Evolutionary conservation across 768 basidiomycete species (phyloP), one percentile per base, ranked within the genome.

Genomic region (Tylopilus rubrobrunneus): DNA sequence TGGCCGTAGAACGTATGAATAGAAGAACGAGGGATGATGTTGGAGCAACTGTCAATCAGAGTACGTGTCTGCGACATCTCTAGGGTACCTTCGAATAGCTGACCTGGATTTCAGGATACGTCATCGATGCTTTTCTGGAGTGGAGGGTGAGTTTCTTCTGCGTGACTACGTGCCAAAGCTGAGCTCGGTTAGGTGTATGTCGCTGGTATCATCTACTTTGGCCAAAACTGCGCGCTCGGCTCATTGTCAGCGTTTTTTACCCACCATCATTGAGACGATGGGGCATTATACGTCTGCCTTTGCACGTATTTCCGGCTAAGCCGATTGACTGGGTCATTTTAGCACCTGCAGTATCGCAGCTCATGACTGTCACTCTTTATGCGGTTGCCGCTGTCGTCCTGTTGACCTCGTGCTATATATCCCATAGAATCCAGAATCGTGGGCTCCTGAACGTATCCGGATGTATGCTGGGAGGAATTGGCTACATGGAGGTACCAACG

Each of bases 331-430:
- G 65, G 7, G 9, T 29, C 36, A 8, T n/a, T 48, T 21, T 48
- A 78, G 77, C 74, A 15, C 62, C 72, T 46, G 79, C 77, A 3
- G 53, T 76, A 42, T 74, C 76, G 0, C 79, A 82, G 58, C 64
- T 82, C 1, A 71, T 80, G 59, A 79, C 79, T 6, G 80, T 82
- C 11, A 78, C 81, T 7, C 81, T 81, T 9, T 82, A 83, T 56
- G 77, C 77, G 7, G 71, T 73, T 4, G 73, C 74, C 1, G 65
- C 76, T 10, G 49, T 71, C 11, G 63, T 78, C 34, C 60, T 79
- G 10, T 57, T 74, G 47, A 28, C 61, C 12, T 49, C 65, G 9
- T 75, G 73, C 1, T 80, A 73, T 54, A 54, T 55, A 19, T 78
- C 81, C 6, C 77, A 80, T 57, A 68, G 74, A 54, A 66, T 76